Conservation (phyloP, 345 rosid species). For the Anacardium occidentale region DNA sequence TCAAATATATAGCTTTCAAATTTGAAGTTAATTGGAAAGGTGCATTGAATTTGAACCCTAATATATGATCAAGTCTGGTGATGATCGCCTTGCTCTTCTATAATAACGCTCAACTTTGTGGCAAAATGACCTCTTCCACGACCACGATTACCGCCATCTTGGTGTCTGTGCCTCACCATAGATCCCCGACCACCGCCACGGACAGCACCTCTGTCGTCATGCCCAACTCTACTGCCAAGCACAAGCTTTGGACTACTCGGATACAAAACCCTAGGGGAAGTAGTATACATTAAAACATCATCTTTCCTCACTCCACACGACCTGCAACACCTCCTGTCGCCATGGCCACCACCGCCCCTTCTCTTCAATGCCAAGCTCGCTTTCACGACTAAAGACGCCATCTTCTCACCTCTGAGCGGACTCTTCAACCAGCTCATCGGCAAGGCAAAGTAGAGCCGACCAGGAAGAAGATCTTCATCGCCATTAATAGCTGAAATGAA, state of each 20-base stretch:
- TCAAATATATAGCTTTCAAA: too few relatives aligned
- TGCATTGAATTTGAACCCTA: too few relatives aligned
- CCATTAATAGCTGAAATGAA: slow-evolving; percentile 34
- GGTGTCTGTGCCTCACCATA: not conserved
- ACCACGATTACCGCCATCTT: not conserved
- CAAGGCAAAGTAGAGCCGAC: slow-evolving; percentile 50
- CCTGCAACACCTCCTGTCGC: slow-evolving; percentile 3
- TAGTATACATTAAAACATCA: slow-evolving; percentile 18
- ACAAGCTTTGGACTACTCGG: not conserved
- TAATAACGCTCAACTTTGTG: slow-evolving; percentile 22
- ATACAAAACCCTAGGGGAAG: not conserved
- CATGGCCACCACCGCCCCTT: not conserved
- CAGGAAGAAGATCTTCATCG: slow-evolving; percentile 45
- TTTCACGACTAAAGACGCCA: slow-evolving; percentile 60
- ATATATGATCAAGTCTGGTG: too few relatives aligned
- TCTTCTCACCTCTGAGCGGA: slow-evolving; percentile 39
- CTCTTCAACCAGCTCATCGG: slow-evolving; percentile 39
- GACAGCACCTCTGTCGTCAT: not conserved
- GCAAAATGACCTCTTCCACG: not conserved
- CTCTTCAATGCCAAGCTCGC: slow-evolving; percentile 52
- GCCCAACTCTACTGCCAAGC: not conserved
- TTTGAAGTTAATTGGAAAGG: too few relatives aligned
- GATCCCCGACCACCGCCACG: not conserved
- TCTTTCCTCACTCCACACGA: slow-evolving; percentile 7
- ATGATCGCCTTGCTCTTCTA: slow-evolving; percentile 22